phyloP scores from a whole-genome alignment of 805 yeast genomes.

The Pichia thaimueangensis region DNA sequence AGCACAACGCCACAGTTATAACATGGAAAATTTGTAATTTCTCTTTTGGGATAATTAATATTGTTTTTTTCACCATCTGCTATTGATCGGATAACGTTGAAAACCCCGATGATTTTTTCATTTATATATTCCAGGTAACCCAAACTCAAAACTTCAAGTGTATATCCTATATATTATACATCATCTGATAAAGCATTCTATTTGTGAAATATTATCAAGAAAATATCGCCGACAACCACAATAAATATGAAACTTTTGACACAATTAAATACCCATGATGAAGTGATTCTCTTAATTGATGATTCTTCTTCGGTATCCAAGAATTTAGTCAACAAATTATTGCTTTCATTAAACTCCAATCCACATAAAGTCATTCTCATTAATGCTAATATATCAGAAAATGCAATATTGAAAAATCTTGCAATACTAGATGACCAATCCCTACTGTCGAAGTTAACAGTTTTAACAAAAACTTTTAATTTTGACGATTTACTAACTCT shows the following conservation, averaged over 20 bases:
- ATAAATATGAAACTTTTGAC: conserved; percentile 9
- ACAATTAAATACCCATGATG: conserved; percentile 8
- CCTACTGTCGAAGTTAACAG: conserved; percentile 2
- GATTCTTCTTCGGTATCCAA: conserved; percentile 6
- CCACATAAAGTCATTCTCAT: conserved; percentile 6
- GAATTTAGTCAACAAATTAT: conserved; percentile 9
- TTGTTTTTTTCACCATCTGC: too few species aligned
- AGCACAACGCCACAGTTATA: too few species aligned
- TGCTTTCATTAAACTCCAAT: conserved; percentile 4
- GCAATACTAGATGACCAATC: not conserved
- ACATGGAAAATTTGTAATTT: too few species aligned
- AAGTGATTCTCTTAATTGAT: conserved; percentile 9
- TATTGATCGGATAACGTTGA: too few species aligned
- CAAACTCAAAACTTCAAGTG: not conserved
- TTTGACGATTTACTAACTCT: conserved; percentile 40
- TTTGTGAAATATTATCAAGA: not conserved
- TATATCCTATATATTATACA: not conserved
- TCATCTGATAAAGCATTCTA: not conserved
- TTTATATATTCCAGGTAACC: not conserved
- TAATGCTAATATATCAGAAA: not conserved
- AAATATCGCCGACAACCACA: too few species aligned
- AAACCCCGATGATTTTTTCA: too few species aligned
- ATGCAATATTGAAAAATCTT: conserved; percentile 1
- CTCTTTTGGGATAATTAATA: too few species aligned
- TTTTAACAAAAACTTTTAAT: conserved; percentile 30